These are phyloP conservation scores for Trichocladium antarcticum DNA, from an alignment of 495 filamentous ascomycete genomes.

Conservation along the genomic window DNA sequence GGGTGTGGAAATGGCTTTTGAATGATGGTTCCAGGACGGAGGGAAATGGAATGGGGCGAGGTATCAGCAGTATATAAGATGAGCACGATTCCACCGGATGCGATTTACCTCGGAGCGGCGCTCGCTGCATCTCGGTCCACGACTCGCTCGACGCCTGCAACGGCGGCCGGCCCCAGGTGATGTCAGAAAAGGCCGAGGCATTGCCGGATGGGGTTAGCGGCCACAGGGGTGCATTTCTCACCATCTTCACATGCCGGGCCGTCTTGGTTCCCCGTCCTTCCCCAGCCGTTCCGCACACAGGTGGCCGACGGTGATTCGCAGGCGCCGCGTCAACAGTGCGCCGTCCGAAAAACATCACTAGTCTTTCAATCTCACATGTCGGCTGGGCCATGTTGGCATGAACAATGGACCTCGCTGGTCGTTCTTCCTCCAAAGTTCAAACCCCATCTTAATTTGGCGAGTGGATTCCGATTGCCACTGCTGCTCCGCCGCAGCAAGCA, in stretches of 20 bases:
- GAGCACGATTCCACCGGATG: neutral
- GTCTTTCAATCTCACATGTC: too few species aligned
- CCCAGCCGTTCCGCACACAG: too few species aligned
- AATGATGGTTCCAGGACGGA: neutral
- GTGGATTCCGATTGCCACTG: too few species aligned
- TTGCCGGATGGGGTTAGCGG: slow-evolving; percentile 25
- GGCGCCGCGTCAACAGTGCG: too few species aligned
- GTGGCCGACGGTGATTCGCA: too few species aligned
- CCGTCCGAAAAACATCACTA: too few species aligned
- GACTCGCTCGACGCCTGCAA: slow-evolving; percentile 3
- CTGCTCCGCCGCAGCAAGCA: too few species aligned
- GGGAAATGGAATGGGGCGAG: neutral
- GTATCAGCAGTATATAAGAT: neutral
- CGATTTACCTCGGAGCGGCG: neutral
- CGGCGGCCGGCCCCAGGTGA: slow-evolving; percentile 19
- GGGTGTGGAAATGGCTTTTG: neutral
- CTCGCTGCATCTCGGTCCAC: slow-evolving; percentile 6
- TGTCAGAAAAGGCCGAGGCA: slow-evolving; percentile 32
- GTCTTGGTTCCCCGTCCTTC: too few species aligned
- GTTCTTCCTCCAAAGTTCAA: too few species aligned
- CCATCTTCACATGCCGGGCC: slow-evolving; percentile 16
- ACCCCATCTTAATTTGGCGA: too few species aligned
- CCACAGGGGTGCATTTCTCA: slow-evolving; percentile 13
- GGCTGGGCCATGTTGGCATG: too few species aligned
- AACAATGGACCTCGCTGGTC: too few species aligned